phyloP scores from a whole-genome alignment of 495 filamentous ascomycete species.

The Penicillium daleae region DNA sequence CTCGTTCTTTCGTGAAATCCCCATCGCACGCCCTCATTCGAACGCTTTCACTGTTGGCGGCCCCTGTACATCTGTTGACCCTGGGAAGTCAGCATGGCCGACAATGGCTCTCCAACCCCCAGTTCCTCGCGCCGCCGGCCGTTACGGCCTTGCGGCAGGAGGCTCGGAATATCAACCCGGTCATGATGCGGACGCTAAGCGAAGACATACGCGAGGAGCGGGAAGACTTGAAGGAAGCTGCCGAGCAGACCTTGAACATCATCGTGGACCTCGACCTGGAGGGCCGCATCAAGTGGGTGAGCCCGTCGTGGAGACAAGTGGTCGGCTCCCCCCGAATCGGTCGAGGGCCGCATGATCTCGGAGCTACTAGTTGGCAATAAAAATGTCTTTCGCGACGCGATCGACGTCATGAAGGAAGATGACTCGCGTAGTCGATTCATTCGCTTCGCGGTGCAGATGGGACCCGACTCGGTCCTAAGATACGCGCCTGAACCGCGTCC shows the following conservation, averaged over 20 bases:
- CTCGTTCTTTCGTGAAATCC: conserved; percentile 8
- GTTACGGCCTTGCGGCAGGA: conserved; percentile 60
- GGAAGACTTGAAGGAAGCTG: conserved; percentile 90
- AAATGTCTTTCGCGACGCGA: conserved; percentile 75
- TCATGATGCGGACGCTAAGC: conserved; percentile 64
- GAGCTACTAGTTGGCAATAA: conserved; percentile 81
- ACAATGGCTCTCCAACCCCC: conserved; percentile 45
- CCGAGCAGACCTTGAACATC: conserved; percentile 93
- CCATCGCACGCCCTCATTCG: not conserved
- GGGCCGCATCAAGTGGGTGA: conserved; percentile 90
- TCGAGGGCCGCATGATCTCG: conserved; percentile 76
- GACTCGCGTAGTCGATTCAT: conserved; percentile 91
- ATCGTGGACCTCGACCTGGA: conserved; percentile 92
- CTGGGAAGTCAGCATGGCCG: conserved; percentile 45
- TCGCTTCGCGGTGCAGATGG: conserved; percentile 78
- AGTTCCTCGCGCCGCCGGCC: conserved; percentile 54
- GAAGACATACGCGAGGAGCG: conserved; percentile 77
- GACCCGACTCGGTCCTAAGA: conserved; percentile 67
- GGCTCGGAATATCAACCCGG: conserved; percentile 47
- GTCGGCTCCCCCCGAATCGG: conserved; percentile 76
- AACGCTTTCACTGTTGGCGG: not conserved
- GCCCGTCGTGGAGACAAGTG: conserved; percentile 94
- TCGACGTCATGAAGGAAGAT: conserved; percentile 88
- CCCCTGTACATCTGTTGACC: conserved; percentile 3
- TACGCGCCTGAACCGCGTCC: conserved; percentile 54